A percentile compares a stretch with the other conserved stretches of the same genome.
Evolutionary conservation across 2,329 filamentous ascomycete genomes (phyloP).

Genomic region (Pseudogymnoascus sp.): DNA sequence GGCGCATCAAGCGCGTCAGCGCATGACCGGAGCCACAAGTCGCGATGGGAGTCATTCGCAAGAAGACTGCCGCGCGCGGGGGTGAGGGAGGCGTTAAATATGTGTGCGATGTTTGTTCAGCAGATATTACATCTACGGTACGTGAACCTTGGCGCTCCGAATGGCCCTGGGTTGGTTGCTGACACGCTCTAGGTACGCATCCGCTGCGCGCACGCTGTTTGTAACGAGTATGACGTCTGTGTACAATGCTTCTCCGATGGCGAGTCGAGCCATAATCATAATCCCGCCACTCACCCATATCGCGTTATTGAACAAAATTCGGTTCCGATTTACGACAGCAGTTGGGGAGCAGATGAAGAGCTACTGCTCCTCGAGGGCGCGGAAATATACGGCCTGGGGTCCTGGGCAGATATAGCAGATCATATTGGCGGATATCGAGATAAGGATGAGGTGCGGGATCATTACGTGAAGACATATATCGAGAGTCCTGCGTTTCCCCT

Average conservation of each 20-base stretch:
- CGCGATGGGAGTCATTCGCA: constrained; percentile 85
- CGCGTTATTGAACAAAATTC: constrained; percentile 98
- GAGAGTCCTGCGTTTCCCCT: constrained; percentile 78
- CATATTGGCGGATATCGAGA: constrained; percentile 92
- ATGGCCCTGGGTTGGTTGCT: neutral
- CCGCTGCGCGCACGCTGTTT: constrained; percentile 74
- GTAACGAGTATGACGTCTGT: constrained; percentile 93
- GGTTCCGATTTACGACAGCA: constrained; percentile 87
- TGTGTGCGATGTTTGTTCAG: constrained; percentile 93
- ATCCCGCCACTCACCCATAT: constrained; percentile 78
- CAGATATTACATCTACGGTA: constrained; percentile 95
- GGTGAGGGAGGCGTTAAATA: constrained; percentile 90
- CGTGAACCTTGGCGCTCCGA: constrained; percentile 30
- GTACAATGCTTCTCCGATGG: constrained; percentile 89
- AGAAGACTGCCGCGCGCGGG: constrained; percentile 81
- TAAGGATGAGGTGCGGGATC: constrained; percentile 92
- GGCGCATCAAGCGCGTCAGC: neutral
- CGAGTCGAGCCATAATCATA: constrained; percentile 72
- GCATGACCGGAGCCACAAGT: constrained; percentile 2
- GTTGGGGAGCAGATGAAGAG: constrained; percentile 98
- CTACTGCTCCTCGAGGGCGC: constrained; percentile 87
- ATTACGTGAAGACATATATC: constrained; percentile 85
- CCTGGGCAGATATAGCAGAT: constrained; percentile 96
- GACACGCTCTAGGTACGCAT: constrained; percentile 68
- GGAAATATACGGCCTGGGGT: constrained; percentile 92